These are phyloP conservation scores for Metschnikowia sp. DNA, from an alignment of 805 yeast genomes.

Conservation along the genomic window DNA sequence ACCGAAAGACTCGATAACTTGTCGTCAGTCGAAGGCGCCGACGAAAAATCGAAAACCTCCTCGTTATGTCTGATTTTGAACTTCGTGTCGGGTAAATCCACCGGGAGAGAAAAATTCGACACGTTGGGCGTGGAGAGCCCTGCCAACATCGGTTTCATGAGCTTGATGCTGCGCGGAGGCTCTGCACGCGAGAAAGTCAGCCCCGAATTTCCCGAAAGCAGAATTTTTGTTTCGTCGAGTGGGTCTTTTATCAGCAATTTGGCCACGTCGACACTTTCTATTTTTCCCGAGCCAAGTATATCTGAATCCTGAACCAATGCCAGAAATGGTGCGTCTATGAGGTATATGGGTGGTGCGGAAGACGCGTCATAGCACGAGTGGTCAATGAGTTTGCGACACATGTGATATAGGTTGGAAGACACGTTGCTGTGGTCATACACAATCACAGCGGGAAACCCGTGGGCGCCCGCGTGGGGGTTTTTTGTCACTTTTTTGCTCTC, in stretches of 20 bases:
- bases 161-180: conserved; percentile 1
- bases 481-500: conserved; percentile 1
- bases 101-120: conserved; percentile 55
- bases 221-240: conserved; percentile 2
- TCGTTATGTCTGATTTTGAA: conserved; percentile 52
- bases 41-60: conserved; percentile 32
- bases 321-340: conserved; percentile 43
- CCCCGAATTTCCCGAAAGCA: background rate
- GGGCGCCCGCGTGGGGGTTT: conserved; percentile 13
- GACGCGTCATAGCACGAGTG: conserved; percentile 22
- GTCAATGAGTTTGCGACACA: conserved; percentile 47
- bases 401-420: conserved; percentile 41
- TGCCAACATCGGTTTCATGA: background rate
- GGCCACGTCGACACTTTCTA: conserved; percentile 10
- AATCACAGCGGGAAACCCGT: conserved; percentile 38
- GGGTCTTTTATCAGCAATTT: conserved; percentile 2
- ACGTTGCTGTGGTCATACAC: conserved; percentile 49
- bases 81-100: conserved; percentile 24
- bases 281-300: conserved; percentile 21
- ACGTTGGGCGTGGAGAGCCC: conserved; percentile 33
- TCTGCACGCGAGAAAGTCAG: background rate
- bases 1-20: conserved; percentile 4
- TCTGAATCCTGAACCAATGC: conserved; percentile 27
- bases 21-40: conserved; percentile 8
- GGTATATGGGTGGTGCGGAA: conserved; percentile 33